Base-by-base conservation (phyloP, 768 basidiomycete species). In the Cubamyces lactineus region DNA sequence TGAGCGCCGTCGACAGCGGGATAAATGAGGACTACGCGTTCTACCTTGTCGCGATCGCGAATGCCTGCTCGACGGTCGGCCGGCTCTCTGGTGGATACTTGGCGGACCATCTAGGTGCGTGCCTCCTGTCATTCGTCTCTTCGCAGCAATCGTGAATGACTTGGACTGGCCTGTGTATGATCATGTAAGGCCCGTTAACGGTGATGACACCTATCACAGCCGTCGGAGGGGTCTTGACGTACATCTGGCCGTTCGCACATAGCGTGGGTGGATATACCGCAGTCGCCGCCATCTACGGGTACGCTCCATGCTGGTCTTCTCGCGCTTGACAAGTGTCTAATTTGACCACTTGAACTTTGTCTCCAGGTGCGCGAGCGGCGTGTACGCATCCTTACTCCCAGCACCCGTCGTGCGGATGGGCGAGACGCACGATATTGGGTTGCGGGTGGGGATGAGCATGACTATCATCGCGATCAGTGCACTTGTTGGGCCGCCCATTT, bases 401-500 rank as follows among this genome's bases (percentile, higher is more conserved):
- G 78, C 80, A 19, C 88, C 89, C 1, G 77, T 83, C 40, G 81
- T 88, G 66, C 76, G 80, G 3, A 78, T 91, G 71, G 89, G 89
- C 48, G 28, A 49, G 48, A 49, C 48, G 13, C 48, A 49, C 48
- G 48, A 49, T n/a, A 79, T 88, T 0, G 89, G 89, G 2, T 76
- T 85, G 23, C 77, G 89, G 17, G 73, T 81, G 0, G 89, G 89
- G 3, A 84, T 89, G 78, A 82, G 82, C 61, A 76, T 86, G 71
- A 86, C 80, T 34, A 78, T 87, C 51, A 61, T 83, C 21, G 79
- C 88, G 0, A 40, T 89, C 12, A 87, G 87, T 6, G 86, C 86
- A 0, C 75, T 91, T 2, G 79, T 78, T 0, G 89, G 89, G 0
- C 87, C 88, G 2, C 89, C 89, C 0, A 87, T 90, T 57, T 87